These are phyloP conservation scores for Solanum tacnaense DNA, from an alignment of 257 asterid species.

Conservation along the genomic window DNA sequence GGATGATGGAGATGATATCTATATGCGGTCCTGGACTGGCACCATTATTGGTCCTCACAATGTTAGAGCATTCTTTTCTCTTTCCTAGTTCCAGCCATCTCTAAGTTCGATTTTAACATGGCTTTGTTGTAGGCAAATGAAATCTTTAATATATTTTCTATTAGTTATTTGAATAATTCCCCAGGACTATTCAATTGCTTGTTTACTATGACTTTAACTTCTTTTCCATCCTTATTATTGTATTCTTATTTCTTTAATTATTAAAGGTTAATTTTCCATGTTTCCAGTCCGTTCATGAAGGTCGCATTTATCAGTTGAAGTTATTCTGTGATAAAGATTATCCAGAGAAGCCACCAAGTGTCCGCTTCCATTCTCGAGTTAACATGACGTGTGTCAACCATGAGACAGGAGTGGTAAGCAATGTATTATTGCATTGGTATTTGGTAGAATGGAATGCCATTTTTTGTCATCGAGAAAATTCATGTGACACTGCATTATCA, in stretches of 20 bases:
- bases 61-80: constrained; percentile 8
- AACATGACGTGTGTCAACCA: constrained; percentile 77
- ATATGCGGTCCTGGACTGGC: constrained; percentile 53
- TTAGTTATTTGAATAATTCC: not conserved
- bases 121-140: not conserved
- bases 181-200: not conserved
- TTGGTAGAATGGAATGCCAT: not conserved
- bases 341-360: constrained; percentile 91
- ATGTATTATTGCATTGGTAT: not conserved
- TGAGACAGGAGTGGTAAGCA: constrained; percentile 68
- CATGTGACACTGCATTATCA: not conserved
- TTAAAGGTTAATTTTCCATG: not conserved
- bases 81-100: not conserved
- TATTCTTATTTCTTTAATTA: not conserved
- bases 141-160: not conserved
- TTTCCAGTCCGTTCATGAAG: constrained; percentile 78
- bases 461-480: not conserved
- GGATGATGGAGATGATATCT: constrained; percentile 52
- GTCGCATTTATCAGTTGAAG: constrained; percentile 83
- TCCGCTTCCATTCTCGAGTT: constrained; percentile 75
- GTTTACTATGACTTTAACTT: not conserved
- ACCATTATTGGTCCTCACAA: constrained; percentile 25
- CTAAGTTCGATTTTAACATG: not conserved
- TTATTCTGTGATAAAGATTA: constrained; percentile 89
- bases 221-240: not conserved